These are phyloP conservation scores for Taxillus chinensis DNA, from an alignment of 164 flowering plant species.

Conservation along the genomic window DNA sequence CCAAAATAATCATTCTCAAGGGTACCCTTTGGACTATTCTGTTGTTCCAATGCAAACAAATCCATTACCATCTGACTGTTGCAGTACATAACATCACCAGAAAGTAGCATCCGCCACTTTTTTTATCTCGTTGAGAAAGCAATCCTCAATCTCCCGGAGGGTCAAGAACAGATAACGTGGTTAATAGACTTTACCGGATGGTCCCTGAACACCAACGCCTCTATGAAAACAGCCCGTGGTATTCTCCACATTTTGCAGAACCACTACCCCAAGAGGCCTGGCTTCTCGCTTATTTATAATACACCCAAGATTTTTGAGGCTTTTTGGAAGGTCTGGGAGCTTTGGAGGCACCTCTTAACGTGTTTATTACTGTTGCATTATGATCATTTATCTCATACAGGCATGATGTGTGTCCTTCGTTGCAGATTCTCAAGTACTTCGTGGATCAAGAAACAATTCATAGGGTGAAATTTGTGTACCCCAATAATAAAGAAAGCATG, in stretches of 20 bases:
- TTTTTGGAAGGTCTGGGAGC: constrained; percentile 50
- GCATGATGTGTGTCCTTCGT: too few relatives aligned
- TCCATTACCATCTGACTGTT: too few relatives aligned
- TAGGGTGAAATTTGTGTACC: constrained; percentile 74
- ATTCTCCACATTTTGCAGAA: constrained; percentile 53
- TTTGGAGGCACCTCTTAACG: too few relatives aligned
- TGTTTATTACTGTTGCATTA: too few relatives aligned
- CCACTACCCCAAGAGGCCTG: constrained; percentile 87
- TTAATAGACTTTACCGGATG: constrained; percentile 68
- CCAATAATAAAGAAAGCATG: constrained; percentile 46
- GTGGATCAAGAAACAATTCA: constrained; percentile 54
- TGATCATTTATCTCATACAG: too few relatives aligned
- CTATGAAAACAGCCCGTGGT: constrained; percentile 56
- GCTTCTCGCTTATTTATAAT: constrained; percentile 50
- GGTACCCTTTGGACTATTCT: too few relatives aligned
- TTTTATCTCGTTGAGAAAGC: constrained; percentile 74
- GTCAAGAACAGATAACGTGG: constrained; percentile 83
- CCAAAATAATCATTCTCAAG: too few relatives aligned
- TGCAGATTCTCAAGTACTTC: constrained; percentile 65
- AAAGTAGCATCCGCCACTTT: constrained; percentile 49
- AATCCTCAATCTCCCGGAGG: constrained; percentile 53
- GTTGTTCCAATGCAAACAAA: too few relatives aligned
- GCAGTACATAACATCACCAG: constrained; percentile 56
- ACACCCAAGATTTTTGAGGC: constrained; percentile 77
- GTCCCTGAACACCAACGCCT: constrained; percentile 34